phyloP scores from a whole-genome alignment of 1,139 yeast genomes.

The Pichia sp. region DNA sequence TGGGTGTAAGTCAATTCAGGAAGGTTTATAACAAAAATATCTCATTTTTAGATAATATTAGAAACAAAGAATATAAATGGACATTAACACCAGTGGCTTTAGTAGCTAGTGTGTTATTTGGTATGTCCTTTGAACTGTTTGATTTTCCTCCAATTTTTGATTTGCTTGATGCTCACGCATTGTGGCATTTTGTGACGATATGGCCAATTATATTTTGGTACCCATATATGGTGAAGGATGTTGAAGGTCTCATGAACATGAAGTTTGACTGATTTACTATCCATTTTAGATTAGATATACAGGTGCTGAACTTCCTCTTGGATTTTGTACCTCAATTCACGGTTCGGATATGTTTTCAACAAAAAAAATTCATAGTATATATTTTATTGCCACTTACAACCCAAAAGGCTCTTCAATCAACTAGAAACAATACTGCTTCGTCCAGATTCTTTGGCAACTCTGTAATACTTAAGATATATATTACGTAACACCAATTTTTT shows the following conservation, averaged over 20 bases:
- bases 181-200: constrained; percentile 83
- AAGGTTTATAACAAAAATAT: constrained; percentile 21
- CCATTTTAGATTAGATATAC: too few species aligned
- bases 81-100: constrained; percentile 43
- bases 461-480: too few species aligned
- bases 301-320: too few species aligned
- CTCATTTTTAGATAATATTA: constrained; percentile 20
- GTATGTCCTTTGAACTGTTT: constrained; percentile 82
- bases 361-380: too few species aligned
- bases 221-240: constrained; percentile 28
- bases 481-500: too few species aligned
- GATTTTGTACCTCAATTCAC: too few species aligned
- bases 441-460: too few species aligned
- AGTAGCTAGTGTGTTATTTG: constrained; percentile 48
- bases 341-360: too few species aligned
- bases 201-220: constrained; percentile 40
- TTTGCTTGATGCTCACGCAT: constrained; percentile 82
- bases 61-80: constrained; percentile 27
- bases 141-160: constrained; percentile 74
- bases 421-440: too few species aligned
- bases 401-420: too few species aligned
- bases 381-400: too few species aligned
- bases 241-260: constrained; percentile 21
- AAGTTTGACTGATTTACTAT: constrained; percentile 11
- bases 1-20: constrained; percentile 8